Percentiles rank a stretch among this genome's conserved stretches.
Evolutionary conservation across 2,329 filamentous ascomycete genomes (phyloP).

Genomic region (Bipolaris victoriae): DNA sequence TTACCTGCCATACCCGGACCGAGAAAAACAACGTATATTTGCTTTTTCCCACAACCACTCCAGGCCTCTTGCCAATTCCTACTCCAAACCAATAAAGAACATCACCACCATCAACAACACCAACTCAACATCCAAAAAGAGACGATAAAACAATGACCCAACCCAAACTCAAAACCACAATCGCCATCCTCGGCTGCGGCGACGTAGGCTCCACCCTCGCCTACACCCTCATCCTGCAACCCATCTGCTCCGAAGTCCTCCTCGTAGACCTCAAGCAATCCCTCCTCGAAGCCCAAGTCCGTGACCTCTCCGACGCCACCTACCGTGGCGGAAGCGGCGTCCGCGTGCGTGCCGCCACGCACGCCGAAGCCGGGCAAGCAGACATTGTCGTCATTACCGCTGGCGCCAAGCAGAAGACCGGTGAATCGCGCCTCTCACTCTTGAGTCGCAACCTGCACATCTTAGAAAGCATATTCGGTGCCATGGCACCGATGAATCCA

Average conservation of each 20-base stretch:
- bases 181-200: slow-evolving; percentile 60
- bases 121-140: neutral
- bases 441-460: slow-evolving; percentile 58
- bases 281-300: slow-evolving; percentile 57
- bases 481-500: slow-evolving; percentile 57
- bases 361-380: slow-evolving; percentile 59
- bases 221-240: slow-evolving; percentile 58
- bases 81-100: neutral
- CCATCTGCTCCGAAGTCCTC: slow-evolving; percentile 59
- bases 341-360: slow-evolving; percentile 53
- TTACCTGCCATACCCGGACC: too few species aligned
- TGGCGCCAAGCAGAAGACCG: slow-evolving; percentile 58
- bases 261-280: slow-evolving; percentile 59
- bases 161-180: slow-evolving; percentile 45
- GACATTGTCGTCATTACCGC: slow-evolving; percentile 63
- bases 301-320: slow-evolving; percentile 60
- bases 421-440: slow-evolving; percentile 55
- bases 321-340: slow-evolving; percentile 54
- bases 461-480: slow-evolving; percentile 54
- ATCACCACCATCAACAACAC: neutral
- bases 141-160: slow-evolving; percentile 21
- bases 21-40: neutral
- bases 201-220: slow-evolving; percentile 60
- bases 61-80: neutral
- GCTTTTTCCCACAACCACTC: neutral